Base-by-base conservation (phyloP, 208 protist species). In the Vickermania ingenoplastis region DNA sequence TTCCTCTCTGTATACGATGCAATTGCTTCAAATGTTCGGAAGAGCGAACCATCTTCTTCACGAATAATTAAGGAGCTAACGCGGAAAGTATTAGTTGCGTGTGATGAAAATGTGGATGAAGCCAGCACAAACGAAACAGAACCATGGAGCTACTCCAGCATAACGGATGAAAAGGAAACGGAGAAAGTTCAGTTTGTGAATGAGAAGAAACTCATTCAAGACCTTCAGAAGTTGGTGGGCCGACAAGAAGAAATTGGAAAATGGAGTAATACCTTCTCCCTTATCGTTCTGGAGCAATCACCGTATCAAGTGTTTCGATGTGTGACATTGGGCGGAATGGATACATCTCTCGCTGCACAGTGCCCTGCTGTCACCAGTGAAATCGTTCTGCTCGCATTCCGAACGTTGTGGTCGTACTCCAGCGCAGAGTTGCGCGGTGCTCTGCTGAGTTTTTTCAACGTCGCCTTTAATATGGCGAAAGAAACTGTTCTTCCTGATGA, bases 271-370 rank as follows among this genome's bases (percentile, higher is more conserved):
- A 69, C 87, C 59, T 91, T 94, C 54, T 69, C 61, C 52, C 61
- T 81, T 31, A 63, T 53, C n/a, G 51, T 92, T 23, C 69, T 94
- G 62, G 78, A 89, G 49, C 79, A 94, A 60, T 91, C 88, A 17
- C 88, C 88, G 1, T 94, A 80, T 59, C 77, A 81, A 29, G 82
- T 94, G 7, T 91, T 94, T 50, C 81, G 88, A 27, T 94, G 88
- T 68, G 77, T 80, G 26, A 73, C 81, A 5, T 36, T 83, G 0
- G 71, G 83, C 31, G 80, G 78, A 24, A 75, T 81, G 53, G 85
- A 89, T 63, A 65, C 78, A 7, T 1, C 73, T 84, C 27, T 71
- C 91, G 31, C 78, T 85, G 30, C 83, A 91, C 41, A 71, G 75
- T 87, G 74, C 21, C 59, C 69, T 21, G 62, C 81, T 41, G 88